Conservation (phyloP, 495 filamentous ascomycete genomes). For the Rhizodiscina lignyota region DNA sequence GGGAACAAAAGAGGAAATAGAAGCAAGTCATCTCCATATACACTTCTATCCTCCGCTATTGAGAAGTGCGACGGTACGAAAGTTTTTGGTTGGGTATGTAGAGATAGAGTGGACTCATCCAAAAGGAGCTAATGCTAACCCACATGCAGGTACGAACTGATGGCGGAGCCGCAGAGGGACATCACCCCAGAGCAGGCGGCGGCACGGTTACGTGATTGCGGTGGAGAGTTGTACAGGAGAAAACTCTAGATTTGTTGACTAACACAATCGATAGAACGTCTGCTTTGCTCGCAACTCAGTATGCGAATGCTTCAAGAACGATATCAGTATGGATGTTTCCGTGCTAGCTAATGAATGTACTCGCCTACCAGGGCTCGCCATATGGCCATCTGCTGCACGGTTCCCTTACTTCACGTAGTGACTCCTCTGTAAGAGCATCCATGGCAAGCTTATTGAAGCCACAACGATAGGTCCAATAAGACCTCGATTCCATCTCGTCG, state of each 20-base stretch:
- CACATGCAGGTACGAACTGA: conserved; percentile 56
- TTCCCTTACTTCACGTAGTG: conserved; percentile 39
- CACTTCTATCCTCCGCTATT: conserved; percentile 94
- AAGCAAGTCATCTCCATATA: conserved; percentile 80
- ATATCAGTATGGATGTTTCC: too few relatives aligned
- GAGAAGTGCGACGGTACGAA: conserved; percentile 81
- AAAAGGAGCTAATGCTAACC: conserved; percentile 4
- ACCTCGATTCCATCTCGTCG: conserved; percentile 47
- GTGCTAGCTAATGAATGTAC: background rate
- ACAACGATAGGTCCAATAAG: conserved; percentile 59
- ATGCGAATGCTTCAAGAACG: too few relatives aligned
- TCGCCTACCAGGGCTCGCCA: background rate
- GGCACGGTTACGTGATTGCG: conserved; percentile 52
- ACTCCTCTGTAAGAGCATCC: conserved; percentile 66
- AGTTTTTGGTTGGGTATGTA: conserved; percentile 75
- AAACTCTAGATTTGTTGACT: conserved; percentile 24
- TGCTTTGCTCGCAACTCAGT: too few relatives aligned
- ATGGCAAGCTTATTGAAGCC: conserved; percentile 47
- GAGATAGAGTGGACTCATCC: background rate
- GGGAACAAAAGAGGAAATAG: conserved; percentile 67
- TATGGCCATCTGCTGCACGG: too few relatives aligned
- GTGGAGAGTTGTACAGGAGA: conserved; percentile 71
- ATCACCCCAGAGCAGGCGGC: conserved; percentile 97
- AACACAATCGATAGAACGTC: background rate
- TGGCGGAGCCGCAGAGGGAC: conserved; percentile 93